These are phyloP conservation scores for Phytophthora chlamydospora DNA, from an alignment of 352 stramenopile genomes.

Conservation along the genomic window DNA sequence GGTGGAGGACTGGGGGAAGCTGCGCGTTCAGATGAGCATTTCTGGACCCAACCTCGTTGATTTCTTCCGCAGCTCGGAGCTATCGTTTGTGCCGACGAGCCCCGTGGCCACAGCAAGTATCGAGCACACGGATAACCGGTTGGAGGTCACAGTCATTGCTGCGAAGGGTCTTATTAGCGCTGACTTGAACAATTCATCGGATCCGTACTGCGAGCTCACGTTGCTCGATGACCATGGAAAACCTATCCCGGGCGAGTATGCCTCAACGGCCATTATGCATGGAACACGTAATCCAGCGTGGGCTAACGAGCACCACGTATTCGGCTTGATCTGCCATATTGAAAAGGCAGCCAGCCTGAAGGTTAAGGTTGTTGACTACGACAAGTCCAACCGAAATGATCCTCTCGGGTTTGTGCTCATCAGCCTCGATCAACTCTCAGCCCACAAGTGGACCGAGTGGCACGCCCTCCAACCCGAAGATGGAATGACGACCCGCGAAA, in stretches of 20 bases:
- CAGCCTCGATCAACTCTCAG: constrained; percentile 56
- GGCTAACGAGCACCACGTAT: constrained; percentile 68
- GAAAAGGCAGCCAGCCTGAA: constrained; percentile 60
- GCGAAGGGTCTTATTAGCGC: constrained; percentile 59
- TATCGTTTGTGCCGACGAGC: constrained; percentile 41
- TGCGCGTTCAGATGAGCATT: constrained; percentile 72
- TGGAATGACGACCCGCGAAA: constrained; percentile 49
- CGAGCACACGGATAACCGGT: constrained; percentile 73
- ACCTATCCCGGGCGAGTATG: constrained; percentile 55
- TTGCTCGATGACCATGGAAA: constrained; percentile 61
- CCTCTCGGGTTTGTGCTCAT: constrained; percentile 56
- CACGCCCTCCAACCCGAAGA: constrained; percentile 52
- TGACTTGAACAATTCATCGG: constrained; percentile 66
- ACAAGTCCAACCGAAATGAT: constrained; percentile 61
- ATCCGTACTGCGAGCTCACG: constrained; percentile 68
- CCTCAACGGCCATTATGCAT: constrained; percentile 58
- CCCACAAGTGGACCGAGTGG: constrained; percentile 55
- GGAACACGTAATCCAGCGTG: constrained; percentile 63
- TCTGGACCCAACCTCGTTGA: constrained; percentile 65
- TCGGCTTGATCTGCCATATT: constrained; percentile 64
- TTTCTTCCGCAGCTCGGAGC: constrained; percentile 60
- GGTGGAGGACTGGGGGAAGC: constrained; percentile 56
- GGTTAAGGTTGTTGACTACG: constrained; percentile 60
- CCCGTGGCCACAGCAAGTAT: constrained; percentile 50
- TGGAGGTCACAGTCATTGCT: constrained; percentile 66